These are phyloP conservation scores for Hibiscus tridactylites DNA, from an alignment of 345 rosid species.

Conservation along the genomic window DNA sequence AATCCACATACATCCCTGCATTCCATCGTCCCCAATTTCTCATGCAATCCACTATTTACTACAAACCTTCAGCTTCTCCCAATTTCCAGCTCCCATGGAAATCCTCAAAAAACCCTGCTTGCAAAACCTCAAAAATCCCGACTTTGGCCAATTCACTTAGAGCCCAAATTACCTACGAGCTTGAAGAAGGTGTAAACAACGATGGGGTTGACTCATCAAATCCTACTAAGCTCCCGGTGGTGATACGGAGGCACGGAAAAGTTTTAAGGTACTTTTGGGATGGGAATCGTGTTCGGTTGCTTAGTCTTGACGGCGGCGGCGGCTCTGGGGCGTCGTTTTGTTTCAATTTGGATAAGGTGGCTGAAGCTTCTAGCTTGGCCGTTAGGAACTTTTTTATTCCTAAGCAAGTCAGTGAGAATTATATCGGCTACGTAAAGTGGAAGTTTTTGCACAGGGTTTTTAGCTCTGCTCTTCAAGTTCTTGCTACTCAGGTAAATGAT, in stretches of 20 bases:
- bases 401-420: conserved; percentile 51
- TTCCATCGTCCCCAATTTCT: conserved; percentile 12
- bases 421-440: conserved; percentile 76
- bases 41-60: conserved; percentile 40
- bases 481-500: conserved; percentile 78
- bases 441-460: conserved; percentile 81
- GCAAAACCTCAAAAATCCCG: conserved; percentile 16
- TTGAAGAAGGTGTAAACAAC: conserved; percentile 26
- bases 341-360: conserved; percentile 28
- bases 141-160: conserved; percentile 25
- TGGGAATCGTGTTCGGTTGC: conserved; percentile 33
- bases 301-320: conserved; percentile 37
- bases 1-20: background rate
- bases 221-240: conserved; percentile 40
- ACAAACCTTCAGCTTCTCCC: conserved; percentile 11
- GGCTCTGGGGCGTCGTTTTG: conserved; percentile 27
- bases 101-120: conserved; percentile 6
- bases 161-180: conserved; percentile 31
- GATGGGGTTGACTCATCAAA: conserved; percentile 6
- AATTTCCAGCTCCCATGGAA: conserved; percentile 26
- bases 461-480: conserved; percentile 88
- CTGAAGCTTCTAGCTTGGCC: conserved; percentile 30
- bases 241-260: conserved; percentile 35
- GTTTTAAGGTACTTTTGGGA: conserved; percentile 61
- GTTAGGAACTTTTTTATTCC: conserved; percentile 68